Evolutionary conservation across 306 rosid species (phyloP).

Genomic region (Dalbergia cochinchinensis): DNA sequence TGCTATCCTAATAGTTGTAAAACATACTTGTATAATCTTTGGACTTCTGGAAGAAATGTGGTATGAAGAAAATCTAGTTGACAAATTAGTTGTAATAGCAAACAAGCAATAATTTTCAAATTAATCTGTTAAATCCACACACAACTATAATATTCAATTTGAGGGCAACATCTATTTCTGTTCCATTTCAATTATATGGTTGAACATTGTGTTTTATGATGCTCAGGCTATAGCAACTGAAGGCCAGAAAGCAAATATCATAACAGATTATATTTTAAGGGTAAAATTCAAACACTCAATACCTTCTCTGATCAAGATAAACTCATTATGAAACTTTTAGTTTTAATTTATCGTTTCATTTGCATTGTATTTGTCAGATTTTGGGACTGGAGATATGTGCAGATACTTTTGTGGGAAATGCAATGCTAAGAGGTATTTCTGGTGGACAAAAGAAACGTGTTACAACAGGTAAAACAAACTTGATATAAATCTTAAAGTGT

Average conservation of each 20-base stretch:
- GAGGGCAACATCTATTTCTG: constrained; percentile 22
- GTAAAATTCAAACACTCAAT: constrained; percentile 43
- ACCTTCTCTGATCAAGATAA: neutral
- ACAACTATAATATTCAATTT: neutral
- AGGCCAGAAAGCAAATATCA: constrained; percentile 68
- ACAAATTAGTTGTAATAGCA: too few species aligned
- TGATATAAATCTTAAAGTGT: neutral
- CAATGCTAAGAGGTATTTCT: constrained; percentile 58
- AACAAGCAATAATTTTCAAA: too few species aligned
- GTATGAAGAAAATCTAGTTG: too few species aligned
- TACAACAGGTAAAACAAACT: constrained; percentile 55
- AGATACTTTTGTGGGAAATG: constrained; percentile 65
- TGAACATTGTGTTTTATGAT: constrained; percentile 32
- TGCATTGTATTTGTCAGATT: constrained; percentile 42
- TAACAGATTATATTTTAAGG: constrained; percentile 73
- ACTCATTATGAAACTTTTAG: neutral
- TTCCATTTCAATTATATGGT: neutral
- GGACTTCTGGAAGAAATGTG: too few species aligned
- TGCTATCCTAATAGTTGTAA: too few species aligned
- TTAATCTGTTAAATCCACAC: neutral
- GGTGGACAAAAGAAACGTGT: constrained; percentile 71
- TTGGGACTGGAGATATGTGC: constrained; percentile 64
- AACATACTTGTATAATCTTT: too few species aligned
- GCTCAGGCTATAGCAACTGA: constrained; percentile 68
- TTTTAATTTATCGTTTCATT: neutral